Conservation (phyloP, 306 rosid species). For the Myrica gale region DNA sequence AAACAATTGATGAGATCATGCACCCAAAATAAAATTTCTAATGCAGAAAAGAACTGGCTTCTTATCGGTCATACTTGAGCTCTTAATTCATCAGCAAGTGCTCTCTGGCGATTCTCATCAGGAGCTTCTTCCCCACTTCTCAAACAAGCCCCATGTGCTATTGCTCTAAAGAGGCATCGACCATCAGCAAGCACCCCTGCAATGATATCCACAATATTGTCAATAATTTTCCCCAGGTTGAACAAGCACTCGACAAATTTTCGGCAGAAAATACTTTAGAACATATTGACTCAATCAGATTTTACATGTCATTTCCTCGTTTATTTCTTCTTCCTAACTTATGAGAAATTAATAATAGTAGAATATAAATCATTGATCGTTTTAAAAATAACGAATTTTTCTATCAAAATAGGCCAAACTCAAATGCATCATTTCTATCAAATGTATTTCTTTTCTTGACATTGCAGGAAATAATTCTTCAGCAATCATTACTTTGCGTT, state of each 20-base stretch:
- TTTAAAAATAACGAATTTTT: background rate
- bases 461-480: background rate
- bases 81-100: conserved; percentile 89
- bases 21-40: background rate
- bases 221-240: background rate
- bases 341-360: background rate
- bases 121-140: conserved; percentile 87
- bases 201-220: conserved; percentile 1
- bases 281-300: background rate
- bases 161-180: conserved; percentile 81
- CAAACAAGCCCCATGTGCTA: conserved; percentile 87
- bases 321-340: too few species aligned
- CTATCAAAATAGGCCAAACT: background rate
- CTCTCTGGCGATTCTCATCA: conserved; percentile 69
- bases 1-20: conserved; percentile 13
- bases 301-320: background rate
- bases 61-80: conserved; percentile 52
- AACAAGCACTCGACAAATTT: background rate
- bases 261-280: background rate
- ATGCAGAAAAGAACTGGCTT: background rate
- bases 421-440: background rate
- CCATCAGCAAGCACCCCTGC: conserved; percentile 90
- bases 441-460: too few species aligned
- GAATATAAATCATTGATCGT: background rate
- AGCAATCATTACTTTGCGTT: background rate